phyloP scores from a whole-genome alignment of 176 grass and related monocot genomes.

The Aegilops umbellulata region DNA sequence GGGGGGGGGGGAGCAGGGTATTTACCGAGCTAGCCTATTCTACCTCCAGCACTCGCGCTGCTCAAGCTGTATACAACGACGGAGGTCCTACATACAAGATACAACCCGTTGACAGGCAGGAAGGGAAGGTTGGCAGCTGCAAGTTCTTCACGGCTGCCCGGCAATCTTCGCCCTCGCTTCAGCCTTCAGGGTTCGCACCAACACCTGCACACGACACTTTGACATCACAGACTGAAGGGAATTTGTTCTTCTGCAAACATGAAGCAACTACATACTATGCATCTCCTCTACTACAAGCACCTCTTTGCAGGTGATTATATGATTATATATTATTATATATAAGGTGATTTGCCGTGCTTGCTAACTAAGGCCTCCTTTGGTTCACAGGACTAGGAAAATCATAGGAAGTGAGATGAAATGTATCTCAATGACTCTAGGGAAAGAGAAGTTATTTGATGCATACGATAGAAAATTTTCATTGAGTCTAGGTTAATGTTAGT shows the following conservation, averaged over 20 bases:
- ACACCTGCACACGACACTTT: background rate
- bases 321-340: too few species aligned
- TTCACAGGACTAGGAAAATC: too few species aligned
- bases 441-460: too few species aligned
- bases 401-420: too few species aligned
- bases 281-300: too few species aligned
- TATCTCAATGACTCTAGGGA: too few species aligned
- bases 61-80: background rate
- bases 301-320: too few species aligned
- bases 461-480: too few species aligned
- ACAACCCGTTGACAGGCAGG: background rate
- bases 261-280: too few species aligned
- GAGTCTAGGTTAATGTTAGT: too few species aligned
- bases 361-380: too few species aligned
- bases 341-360: too few species aligned
- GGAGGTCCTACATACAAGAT: background rate
- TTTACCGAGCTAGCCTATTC: background rate
- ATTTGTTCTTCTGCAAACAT: conserved; percentile 41
- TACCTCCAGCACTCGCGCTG: background rate
- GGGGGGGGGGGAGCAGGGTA: background rate
- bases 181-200: background rate
- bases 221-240: conserved; percentile 25
- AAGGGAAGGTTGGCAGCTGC: background rate
- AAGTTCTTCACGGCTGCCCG: background rate
- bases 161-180: background rate